Percentiles rank a stretch among this genome's conserved stretches.
These are phyloP conservation scores for Penicillium sclerotigenum DNA, from an alignment of 2,329 filamentous ascomycete genomes.

Conservation along the genomic window DNA sequence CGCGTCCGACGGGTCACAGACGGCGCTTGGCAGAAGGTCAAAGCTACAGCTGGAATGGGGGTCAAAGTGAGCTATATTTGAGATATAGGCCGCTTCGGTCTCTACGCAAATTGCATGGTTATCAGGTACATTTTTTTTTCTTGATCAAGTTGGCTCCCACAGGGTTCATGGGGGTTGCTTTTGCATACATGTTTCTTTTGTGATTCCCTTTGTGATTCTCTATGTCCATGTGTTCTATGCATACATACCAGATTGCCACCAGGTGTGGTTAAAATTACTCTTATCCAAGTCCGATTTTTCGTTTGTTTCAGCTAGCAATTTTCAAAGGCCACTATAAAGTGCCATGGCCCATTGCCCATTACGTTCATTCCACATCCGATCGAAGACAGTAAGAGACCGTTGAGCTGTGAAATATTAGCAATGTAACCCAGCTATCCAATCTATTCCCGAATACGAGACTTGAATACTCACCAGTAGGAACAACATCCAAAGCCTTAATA, in stretches of 20 bases:
- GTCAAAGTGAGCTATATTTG: constrained; percentile 96
- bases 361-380: constrained; percentile 29
- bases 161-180: background rate
- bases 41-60: constrained; percentile 87
- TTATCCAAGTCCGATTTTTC: background rate
- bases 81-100: constrained; percentile 7
- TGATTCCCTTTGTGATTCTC: constrained; percentile 12
- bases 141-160: constrained; percentile 10
- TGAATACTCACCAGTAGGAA: constrained; percentile 37
- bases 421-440: background rate
- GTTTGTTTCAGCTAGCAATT: background rate
- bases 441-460: background rate
- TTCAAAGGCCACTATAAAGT: background rate
- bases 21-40: constrained; percentile 74
- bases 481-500: constrained; percentile 49
- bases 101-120: constrained; percentile 8
- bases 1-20: constrained; percentile 67
- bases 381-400: constrained; percentile 33
- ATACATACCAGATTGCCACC: constrained; percentile 12
- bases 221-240: constrained; percentile 16
- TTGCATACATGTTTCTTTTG: constrained; percentile 20
- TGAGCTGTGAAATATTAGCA: constrained; percentile 22
- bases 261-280: constrained; percentile 3
- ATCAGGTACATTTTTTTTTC: constrained; percentile 13
- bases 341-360: background rate